Evolutionary conservation across 441 rosid species (phyloP).

Genomic region (Erodium moschatum): DNA sequence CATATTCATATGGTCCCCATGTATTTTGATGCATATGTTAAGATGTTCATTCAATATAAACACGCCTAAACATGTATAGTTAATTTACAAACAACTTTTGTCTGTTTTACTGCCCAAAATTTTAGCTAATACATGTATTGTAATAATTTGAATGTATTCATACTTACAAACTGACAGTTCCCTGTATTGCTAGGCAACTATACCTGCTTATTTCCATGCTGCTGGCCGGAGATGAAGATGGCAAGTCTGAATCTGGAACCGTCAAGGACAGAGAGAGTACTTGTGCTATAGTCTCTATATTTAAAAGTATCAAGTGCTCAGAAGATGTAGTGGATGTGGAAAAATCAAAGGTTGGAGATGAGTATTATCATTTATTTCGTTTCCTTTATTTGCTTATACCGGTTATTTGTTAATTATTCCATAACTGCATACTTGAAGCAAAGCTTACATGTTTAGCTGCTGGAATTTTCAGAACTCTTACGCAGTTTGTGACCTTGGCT

Average conservation of each 20-base stretch:
- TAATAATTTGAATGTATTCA: too few species aligned
- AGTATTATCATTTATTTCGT: slow-evolving; percentile 8
- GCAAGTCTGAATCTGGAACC: slow-evolving; percentile 53
- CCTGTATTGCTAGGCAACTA: slow-evolving; percentile 49
- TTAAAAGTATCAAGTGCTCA: slow-evolving; percentile 59
- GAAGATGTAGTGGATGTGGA: slow-evolving; percentile 67
- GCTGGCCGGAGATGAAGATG: slow-evolving; percentile 78
- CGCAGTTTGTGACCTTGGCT: slow-evolving; percentile 88
- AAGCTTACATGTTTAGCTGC: slow-evolving; percentile 22
- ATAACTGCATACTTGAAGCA: not conserved
- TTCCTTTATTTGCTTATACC: not conserved
- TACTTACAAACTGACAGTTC: not conserved
- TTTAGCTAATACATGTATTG: too few species aligned
- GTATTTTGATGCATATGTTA: too few species aligned
- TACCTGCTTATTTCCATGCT: slow-evolving; percentile 60
- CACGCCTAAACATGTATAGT: too few species aligned
- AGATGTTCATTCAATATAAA: too few species aligned
- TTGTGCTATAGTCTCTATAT: slow-evolving; percentile 45
- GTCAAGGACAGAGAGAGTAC: slow-evolving; percentile 55
- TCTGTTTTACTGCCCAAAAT: too few species aligned
- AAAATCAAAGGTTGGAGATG: slow-evolving; percentile 63
- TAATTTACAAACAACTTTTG: too few species aligned
- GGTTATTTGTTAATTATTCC: not conserved
- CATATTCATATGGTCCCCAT: too few species aligned
- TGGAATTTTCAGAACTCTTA: slow-evolving; percentile 66